Evolutionary conservation across 768 basidiomycete genomes (phyloP).

Genomic region (Lentinula guzmanii): DNA sequence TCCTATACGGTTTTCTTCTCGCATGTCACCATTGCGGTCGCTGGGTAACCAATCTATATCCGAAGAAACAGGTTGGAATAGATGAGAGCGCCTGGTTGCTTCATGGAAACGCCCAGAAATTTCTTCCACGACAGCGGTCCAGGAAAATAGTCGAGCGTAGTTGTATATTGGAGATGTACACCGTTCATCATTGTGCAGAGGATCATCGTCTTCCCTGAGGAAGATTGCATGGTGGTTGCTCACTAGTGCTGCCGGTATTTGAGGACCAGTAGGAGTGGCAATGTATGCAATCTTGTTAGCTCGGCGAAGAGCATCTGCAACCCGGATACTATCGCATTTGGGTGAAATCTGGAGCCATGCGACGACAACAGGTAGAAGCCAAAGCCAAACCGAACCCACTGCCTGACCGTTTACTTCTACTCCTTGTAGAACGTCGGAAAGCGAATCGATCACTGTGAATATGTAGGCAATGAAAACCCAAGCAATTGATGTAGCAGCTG

Average conservation of each 20-base stretch:
- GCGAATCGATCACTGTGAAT: constrained; percentile 31
- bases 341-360: constrained; percentile 37
- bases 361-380: constrained; percentile 33
- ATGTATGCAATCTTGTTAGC: constrained; percentile 23
- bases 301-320: constrained; percentile 20
- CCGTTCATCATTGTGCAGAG: constrained; percentile 12
- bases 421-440: constrained; percentile 10
- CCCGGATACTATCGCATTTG: constrained; percentile 27
- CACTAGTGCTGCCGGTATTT: constrained; percentile 1
- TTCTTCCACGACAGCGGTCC: constrained; percentile 12
- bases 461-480: constrained; percentile 41
- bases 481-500: constrained; percentile 30
- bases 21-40: neutral
- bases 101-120: constrained; percentile 6
- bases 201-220: neutral
- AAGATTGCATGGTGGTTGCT: constrained; percentile 4
- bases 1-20: constrained; percentile 13
- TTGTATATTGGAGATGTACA: constrained; percentile 17
- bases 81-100: constrained; percentile 9
- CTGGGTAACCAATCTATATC: constrained; percentile 2
- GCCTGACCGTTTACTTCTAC: constrained; percentile 26
- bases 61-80: constrained; percentile 7
- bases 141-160: constrained; percentile 15
- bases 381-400: constrained; percentile 36
- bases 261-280: constrained; percentile 10